These are phyloP conservation scores for Polyporus tsugae DNA, from an alignment of 1,284 basidiomycete genomes.

Conservation along the genomic window DNA sequence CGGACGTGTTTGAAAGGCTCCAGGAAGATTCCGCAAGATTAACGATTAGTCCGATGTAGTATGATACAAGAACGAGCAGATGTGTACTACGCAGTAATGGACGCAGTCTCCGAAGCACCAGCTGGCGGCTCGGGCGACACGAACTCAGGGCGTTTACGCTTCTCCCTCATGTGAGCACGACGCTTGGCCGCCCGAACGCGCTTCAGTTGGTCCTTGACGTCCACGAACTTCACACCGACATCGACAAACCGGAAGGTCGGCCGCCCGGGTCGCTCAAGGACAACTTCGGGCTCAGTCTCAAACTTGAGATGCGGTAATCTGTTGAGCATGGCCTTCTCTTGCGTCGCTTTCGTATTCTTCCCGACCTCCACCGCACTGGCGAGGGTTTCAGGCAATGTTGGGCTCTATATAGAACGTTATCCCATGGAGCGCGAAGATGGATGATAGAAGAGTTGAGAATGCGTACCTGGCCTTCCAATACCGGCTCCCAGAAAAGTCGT, in stretches of 20 bases:
- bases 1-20: neutral
- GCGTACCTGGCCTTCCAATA: constrained; percentile 69
- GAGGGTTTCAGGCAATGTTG: constrained; percentile 60
- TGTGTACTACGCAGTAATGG: constrained; percentile 1
- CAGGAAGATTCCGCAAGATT: neutral
- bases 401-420: constrained; percentile 51
- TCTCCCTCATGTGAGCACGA: constrained; percentile 45
- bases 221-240: constrained; percentile 72
- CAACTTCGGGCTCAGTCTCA: constrained; percentile 27
- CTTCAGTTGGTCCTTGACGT: constrained; percentile 58
- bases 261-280: constrained; percentile 48
- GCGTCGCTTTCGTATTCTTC: constrained; percentile 35
- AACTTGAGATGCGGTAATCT: constrained; percentile 20
- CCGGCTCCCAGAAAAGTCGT: constrained; percentile 78
- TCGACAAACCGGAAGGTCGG: constrained; percentile 70
- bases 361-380: constrained; percentile 46
- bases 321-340: constrained; percentile 38
- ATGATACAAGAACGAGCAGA: constrained; percentile 5
- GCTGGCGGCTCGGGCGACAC: constrained; percentile 1
- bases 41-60: constrained; percentile 14
- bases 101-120: neutral
- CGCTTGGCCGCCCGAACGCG: constrained; percentile 58
- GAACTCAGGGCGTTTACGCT: constrained; percentile 15
- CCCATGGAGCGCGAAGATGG: neutral
- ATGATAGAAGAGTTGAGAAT: neutral